Conservation (phyloP, 129 eudicot genomes). For the Helichrysum umbraculigerum region DNA sequence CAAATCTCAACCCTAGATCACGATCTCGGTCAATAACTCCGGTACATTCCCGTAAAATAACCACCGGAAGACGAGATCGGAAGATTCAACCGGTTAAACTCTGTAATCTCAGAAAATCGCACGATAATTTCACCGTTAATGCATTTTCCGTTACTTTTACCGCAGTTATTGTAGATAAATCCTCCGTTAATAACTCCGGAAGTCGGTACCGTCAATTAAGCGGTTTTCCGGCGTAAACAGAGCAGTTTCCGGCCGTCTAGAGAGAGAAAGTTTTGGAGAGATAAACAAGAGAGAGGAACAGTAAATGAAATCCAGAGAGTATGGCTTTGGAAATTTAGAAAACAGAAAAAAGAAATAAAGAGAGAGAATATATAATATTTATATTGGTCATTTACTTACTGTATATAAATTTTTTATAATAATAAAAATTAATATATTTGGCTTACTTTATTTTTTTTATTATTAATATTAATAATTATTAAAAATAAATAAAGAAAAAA, state of each 20-base stretch:
- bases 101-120: slow-evolving; percentile 20
- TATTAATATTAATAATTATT: too few relatives aligned
- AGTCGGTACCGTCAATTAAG: slow-evolving; percentile 5
- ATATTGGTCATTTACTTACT: slow-evolving; percentile 21
- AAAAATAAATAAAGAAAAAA: neutral
- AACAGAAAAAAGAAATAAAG: slow-evolving; percentile 43
- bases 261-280: slow-evolving; percentile 22
- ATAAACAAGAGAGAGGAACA: slow-evolving; percentile 39
- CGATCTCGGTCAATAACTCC: slow-evolving; percentile 41
- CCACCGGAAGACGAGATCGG: slow-evolving; percentile 49
- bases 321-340: slow-evolving; percentile 50
- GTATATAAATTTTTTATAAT: neutral
- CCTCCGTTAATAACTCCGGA: slow-evolving; percentile 22
- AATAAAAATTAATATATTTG: neutral
- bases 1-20: slow-evolving; percentile 47
- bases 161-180: slow-evolving; percentile 12
- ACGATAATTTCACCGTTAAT: slow-evolving; percentile 4
- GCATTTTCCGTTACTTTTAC: slow-evolving; percentile 14
- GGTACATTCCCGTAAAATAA: slow-evolving; percentile 59
- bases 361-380: slow-evolving; percentile 46
- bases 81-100: slow-evolving; percentile 35
- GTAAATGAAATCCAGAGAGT: slow-evolving; percentile 50
- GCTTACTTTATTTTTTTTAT: neutral
- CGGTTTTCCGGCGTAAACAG: slow-evolving; percentile 28
- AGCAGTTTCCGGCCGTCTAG: slow-evolving; percentile 31